These are phyloP conservation scores for Cladorrhinum samala DNA, from an alignment of 495 filamentous ascomycete species.

Conservation along the genomic window DNA sequence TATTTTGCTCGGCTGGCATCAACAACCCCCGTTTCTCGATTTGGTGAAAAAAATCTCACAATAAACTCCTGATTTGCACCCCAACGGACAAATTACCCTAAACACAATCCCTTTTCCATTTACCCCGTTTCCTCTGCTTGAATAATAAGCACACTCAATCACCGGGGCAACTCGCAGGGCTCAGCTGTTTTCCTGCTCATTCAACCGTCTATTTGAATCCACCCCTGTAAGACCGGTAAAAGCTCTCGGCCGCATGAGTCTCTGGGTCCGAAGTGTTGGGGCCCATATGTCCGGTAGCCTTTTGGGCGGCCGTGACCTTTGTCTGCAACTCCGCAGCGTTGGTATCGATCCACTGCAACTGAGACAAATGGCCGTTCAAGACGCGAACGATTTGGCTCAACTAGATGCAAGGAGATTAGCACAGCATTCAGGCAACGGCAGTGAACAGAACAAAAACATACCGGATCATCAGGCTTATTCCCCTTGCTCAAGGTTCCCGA, in stretches of 20 bases:
- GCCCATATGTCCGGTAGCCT: conserved; percentile 61
- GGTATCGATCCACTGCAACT: conserved; percentile 85
- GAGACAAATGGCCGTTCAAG: conserved; percentile 81
- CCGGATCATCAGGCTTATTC: conserved; percentile 83
- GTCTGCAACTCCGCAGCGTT: conserved; percentile 71
- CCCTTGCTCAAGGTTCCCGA: conserved; percentile 79
- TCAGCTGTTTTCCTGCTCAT: not conserved
- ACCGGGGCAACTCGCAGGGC: no score
- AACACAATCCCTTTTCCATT: not conserved
- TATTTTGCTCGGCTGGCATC: no score
- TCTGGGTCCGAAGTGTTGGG: conserved; percentile 49
- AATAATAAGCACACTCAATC: not conserved
- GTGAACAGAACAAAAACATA: conserved; percentile 47
- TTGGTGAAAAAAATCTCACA: not conserved
- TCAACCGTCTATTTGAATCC: conserved; percentile 20
- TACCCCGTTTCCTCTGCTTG: not conserved
- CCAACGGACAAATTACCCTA: no score
- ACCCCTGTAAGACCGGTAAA: conserved; percentile 73
- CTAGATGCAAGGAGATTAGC: conserved; percentile 36
- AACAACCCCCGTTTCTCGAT: no score
- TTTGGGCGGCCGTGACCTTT: conserved; percentile 74
- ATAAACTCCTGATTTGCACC: no score
- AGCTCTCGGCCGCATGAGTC: conserved; percentile 69
- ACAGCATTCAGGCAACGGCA: not conserved
- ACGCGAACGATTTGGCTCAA: conserved; percentile 90